Evolutionary conservation across 371 early-diverging fungal genomes (phyloP).

Genomic region (Circinella minor): DNA sequence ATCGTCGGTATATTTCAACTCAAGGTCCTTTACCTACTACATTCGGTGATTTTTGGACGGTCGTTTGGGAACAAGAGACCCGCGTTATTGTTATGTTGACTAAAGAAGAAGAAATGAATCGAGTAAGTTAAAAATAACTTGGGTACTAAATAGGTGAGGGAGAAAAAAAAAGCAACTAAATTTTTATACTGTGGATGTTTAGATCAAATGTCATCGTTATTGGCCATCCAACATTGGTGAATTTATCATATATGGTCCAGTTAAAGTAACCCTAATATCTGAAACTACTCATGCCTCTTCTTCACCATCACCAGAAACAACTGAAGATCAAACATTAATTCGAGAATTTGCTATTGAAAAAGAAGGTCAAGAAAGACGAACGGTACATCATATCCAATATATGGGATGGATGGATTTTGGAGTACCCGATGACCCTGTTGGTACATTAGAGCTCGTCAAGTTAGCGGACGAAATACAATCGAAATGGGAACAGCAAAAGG

Average conservation of each 20-base stretch:
- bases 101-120: slow-evolving; percentile 78
- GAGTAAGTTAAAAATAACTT: slow-evolving; percentile 44
- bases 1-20: slow-evolving; percentile 77
- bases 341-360: slow-evolving; percentile 23
- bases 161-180: too few relatives aligned
- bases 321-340: slow-evolving; percentile 39
- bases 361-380: slow-evolving; percentile 32
- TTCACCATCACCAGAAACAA: not conserved
- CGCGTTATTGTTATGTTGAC: slow-evolving; percentile 90
- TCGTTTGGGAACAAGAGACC: slow-evolving; percentile 86
- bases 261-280: slow-evolving; percentile 36
- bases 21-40: slow-evolving; percentile 90
- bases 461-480: slow-evolving; percentile 59
- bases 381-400: slow-evolving; percentile 81
- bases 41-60: slow-evolving; percentile 88
- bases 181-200: too few relatives aligned
- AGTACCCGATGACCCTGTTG: slow-evolving; percentile 68
- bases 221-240: slow-evolving; percentile 62
- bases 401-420: slow-evolving; percentile 93
- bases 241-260: slow-evolving; percentile 42
- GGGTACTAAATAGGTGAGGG: too few relatives aligned
- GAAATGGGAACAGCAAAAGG: slow-evolving; percentile 21
- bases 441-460: slow-evolving; percentile 65
- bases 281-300: slow-evolving; percentile 24
- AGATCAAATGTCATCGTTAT: slow-evolving; percentile 76